phyloP scores from a whole-genome alignment of 148 eudicot genomes.

The Vaccinium corymbosum region DNA sequence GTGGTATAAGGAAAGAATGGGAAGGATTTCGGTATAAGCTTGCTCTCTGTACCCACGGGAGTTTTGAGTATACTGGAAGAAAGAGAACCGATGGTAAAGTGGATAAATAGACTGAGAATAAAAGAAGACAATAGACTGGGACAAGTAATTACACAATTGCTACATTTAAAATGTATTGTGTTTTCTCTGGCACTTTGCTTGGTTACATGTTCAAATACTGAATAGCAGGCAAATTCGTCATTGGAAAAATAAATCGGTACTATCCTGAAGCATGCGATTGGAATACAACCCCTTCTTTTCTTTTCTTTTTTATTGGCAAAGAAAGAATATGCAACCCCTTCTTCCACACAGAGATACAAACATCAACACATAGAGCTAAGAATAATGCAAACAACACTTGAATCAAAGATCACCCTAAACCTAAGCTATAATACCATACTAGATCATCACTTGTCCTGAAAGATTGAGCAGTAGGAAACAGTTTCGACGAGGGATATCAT shows the following conservation, averaged over 20 bases:
- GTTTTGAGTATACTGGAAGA: constrained; percentile 52
- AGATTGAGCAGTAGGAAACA: background rate
- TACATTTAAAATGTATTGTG: background rate
- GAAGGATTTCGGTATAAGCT: constrained; percentile 31
- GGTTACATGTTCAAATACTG: constrained; percentile 9
- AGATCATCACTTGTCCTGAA: background rate
- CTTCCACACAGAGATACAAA: background rate
- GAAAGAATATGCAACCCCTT: background rate
- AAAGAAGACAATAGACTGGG: background rate
- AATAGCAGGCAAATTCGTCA: background rate
- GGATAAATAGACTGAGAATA: constrained; percentile 1
- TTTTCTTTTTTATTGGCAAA: too few species aligned
- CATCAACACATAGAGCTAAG: background rate
- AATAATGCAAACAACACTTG: background rate
- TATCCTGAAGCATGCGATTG: background rate
- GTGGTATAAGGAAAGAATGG: constrained; percentile 19
- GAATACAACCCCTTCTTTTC: background rate
- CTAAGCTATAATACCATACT: background rate
- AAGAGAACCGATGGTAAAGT: constrained; percentile 9
- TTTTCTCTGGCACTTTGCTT: background rate
- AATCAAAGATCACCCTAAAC: background rate
- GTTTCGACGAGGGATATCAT: background rate
- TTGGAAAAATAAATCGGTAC: background rate
- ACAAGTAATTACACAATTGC: background rate
- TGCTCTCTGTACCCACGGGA: constrained; percentile 41